Percentiles rank a stretch among this genome's conserved stretches.
Conservation (phyloP, 306 rosid species). For the Corylus americana region DNA sequence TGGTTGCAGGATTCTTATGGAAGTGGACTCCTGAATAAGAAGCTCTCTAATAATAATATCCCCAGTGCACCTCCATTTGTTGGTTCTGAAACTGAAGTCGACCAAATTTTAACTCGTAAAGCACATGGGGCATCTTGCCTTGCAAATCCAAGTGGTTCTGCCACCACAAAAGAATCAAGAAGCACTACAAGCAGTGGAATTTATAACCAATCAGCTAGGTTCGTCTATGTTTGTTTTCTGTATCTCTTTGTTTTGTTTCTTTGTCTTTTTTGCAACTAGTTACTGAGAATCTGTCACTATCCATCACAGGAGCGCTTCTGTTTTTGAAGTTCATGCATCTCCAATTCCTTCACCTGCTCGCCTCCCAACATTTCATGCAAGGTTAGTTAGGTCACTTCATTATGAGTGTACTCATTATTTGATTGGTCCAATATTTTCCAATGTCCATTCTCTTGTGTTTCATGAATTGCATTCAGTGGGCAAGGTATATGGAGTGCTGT, state of each 20-base stretch:
- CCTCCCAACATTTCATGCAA: conserved; percentile 29
- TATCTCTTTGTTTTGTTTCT: background rate
- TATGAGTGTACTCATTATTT: background rate
- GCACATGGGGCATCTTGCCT: conserved; percentile 2
- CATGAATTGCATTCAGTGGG: conserved; percentile 24
- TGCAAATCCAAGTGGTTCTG: too few relatives aligned
- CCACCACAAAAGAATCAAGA: conserved; percentile 4
- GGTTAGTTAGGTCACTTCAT: conserved; percentile 24
- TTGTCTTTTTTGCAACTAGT: background rate
- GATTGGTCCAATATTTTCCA: background rate
- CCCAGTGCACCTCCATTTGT: conserved; percentile 33
- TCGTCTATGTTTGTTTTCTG: conserved; percentile 1
- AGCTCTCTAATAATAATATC: background rate
- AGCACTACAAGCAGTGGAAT: conserved; percentile 2
- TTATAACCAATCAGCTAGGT: conserved; percentile 19
- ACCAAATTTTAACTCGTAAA: background rate
- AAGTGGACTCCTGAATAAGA: too few relatives aligned
- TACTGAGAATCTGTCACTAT: background rate
- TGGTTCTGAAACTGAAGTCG: conserved; percentile 2
- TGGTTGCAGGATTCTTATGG: too few relatives aligned
- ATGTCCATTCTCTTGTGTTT: background rate
- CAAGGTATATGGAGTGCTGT: conserved; percentile 35
- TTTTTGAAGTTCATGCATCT: conserved; percentile 16
- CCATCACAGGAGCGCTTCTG: conserved; percentile 17
- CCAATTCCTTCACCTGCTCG: background rate